Base-by-base conservation (phyloP, 2,329 filamentous ascomycete species). In the Chrysosphaeria jannelii region DNA sequence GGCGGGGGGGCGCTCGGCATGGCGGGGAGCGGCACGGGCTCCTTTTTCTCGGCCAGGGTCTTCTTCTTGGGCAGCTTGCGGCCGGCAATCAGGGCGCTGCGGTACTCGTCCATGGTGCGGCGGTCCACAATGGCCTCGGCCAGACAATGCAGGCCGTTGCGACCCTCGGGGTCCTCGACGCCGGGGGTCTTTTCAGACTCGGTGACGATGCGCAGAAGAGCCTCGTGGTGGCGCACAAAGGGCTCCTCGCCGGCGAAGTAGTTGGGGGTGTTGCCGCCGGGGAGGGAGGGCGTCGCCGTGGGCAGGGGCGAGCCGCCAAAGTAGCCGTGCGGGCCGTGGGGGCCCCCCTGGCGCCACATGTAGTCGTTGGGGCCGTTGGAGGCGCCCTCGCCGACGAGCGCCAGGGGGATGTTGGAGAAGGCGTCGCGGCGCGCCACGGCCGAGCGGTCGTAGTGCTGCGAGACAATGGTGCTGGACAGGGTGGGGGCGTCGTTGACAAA, bases 141-240 rank as follows among this genome's bases (percentile, higher is more conserved):
- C n/a, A 63, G 47, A 29, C 54, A 59, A 31, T 63, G 57, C 10
- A 63, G 41, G 6, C 49, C 56, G 28, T 63, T 63, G 12, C 54
- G 50, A 5, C 57, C 57, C 5, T 47, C 36, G 2, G 37, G 19
- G 30, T 55, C 49, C 29, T 53, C 48, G 10, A 35, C 25, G 5
- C 24, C 31, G 0, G 45, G 37, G 20, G 43, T 34, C 10, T 30
- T 34, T 22, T 38, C 32, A 3, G 43, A 42, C 3, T 35, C 36
- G 6, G 35, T 38, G 13, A 53, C 39, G 14, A 45, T 36, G 11
- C 33, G 36, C 17, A 51, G 29, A 5, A 52, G 39, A 6, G 40
- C 36, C 11, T 39, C 34, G 20, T 43, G 40, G 15, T 43, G 35
- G 4, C 34, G 38, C 11, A 33, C 34, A 24, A 34, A 38, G 3